These are phyloP conservation scores for Liquidambar formosana DNA, from an alignment of 164 flowering plant species.

Conservation along the genomic window DNA sequence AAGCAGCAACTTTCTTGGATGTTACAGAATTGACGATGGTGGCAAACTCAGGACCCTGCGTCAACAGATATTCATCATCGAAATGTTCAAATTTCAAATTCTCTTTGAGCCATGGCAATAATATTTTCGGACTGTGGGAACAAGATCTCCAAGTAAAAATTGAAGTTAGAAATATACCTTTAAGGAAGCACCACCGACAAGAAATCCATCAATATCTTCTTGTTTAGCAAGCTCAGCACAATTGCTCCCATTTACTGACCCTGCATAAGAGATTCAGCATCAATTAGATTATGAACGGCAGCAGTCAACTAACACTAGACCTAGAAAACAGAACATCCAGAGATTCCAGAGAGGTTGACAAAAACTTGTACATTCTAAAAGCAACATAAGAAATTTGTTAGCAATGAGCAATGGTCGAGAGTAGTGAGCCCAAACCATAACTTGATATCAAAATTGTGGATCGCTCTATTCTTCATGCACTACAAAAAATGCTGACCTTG, in stretches of 20 bases:
- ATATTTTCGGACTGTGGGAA: no score
- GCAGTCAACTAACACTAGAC: not conserved
- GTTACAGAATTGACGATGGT: conserved; percentile 89
- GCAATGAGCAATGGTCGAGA: not conserved
- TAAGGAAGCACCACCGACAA: conserved; percentile 97
- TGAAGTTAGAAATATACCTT: conserved; percentile 49
- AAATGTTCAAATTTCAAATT: no score
- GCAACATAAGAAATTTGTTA: no score
- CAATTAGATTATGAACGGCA: conserved; percentile 1
- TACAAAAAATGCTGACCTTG: not conserved
- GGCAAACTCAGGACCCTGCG: conserved; percentile 93
- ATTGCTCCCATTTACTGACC: conserved; percentile 92
- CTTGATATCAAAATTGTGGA: not conserved
- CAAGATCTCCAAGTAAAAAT: not conserved
- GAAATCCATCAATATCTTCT: conserved; percentile 98
- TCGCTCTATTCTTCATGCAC: not conserved
- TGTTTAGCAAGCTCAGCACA: conserved; percentile 92
- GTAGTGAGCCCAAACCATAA: not conserved
- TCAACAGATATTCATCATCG: conserved; percentile 1
- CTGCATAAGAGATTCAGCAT: conserved; percentile 30
- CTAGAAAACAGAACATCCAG: conserved; percentile 2
- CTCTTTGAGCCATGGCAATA: not conserved
- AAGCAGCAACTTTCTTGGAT: conserved; percentile 88
- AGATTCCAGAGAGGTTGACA: not conserved
- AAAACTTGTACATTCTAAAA: not conserved